Percentiles rank a stretch among this genome's conserved stretches.
Conservation (phyloP, 768 basidiomycete genomes). For the Lactifluus hygrophoroides region DNA sequence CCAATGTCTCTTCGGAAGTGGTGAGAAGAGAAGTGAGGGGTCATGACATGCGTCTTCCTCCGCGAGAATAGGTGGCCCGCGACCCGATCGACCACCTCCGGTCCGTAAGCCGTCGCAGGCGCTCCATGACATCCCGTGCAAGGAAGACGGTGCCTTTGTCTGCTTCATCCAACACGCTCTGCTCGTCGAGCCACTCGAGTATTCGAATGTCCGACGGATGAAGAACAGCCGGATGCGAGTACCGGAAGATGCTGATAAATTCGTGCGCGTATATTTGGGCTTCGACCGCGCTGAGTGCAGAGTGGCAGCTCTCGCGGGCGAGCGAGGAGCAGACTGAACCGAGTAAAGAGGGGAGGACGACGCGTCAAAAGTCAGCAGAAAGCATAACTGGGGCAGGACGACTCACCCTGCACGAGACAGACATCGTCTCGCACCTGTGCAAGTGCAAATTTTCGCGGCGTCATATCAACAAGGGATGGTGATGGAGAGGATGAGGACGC, state of each 20-base stretch:
- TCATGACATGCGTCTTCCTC: conserved; percentile 4
- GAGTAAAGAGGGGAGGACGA: not conserved
- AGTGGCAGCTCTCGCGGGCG: conserved; percentile 19
- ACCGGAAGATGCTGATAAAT: conserved; percentile 34
- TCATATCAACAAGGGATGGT: not conserved
- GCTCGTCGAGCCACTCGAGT: conserved; percentile 28
- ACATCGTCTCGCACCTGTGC: conserved; percentile 20
- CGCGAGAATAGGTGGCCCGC: not conserved
- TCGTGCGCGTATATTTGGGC: conserved; percentile 31
- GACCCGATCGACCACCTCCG: conserved; percentile 8
- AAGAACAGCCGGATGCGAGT: conserved; percentile 28
- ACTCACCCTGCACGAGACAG: conserved; percentile 22
- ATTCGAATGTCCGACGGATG: conserved; percentile 31
- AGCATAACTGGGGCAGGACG: no score
- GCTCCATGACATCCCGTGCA: conserved; percentile 29
- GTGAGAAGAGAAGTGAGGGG: not conserved
- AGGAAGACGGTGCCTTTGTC: conserved; percentile 32
- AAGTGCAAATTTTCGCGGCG: conserved; percentile 17
- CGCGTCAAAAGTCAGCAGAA: not conserved
- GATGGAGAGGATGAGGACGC: not conserved
- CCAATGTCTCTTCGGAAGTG: not conserved
- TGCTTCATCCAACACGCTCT: conserved; percentile 27
- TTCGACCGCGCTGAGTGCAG: conserved; percentile 28
- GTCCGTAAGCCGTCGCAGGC: conserved; percentile 26
- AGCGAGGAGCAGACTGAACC: conserved; percentile 13